These are phyloP conservation scores for Silene coronaria DNA, from an alignment of 179 eudicot species.

Conservation along the genomic window DNA sequence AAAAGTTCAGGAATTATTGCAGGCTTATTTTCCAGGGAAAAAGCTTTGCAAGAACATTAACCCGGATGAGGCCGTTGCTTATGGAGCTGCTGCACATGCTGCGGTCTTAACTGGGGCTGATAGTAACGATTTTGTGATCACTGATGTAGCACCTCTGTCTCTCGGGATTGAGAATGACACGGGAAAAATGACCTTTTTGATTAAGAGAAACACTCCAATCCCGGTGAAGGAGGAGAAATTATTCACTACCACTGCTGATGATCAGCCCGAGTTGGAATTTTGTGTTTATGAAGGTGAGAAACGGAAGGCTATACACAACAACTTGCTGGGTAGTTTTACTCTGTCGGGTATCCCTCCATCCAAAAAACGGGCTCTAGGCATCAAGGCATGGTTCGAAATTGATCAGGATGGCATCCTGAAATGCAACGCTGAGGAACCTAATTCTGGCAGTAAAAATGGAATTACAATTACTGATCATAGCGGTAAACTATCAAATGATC, in stretches of 20 bases:
- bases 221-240: constrained; percentile 2
- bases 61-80: constrained; percentile 10
- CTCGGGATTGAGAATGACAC: constrained; percentile 1
- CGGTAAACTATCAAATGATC: constrained; percentile 2
- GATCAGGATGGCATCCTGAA: constrained; percentile 9
- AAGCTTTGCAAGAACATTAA: not conserved
- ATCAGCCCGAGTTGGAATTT: not conserved
- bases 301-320: not conserved
- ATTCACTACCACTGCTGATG: not conserved
- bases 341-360: constrained; percentile 1
- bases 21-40: not conserved
- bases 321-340: not conserved
- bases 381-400: not conserved
- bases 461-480: constrained; percentile 10
- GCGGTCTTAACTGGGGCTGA: not conserved
- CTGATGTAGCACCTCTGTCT: not conserved
- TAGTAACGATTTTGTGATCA: not conserved
- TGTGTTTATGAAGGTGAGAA: constrained; percentile 8
- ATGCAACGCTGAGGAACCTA: not conserved
- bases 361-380: not conserved
- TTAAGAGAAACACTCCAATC: constrained; percentile 7
- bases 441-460: not conserved
- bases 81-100: constrained; percentile 2
- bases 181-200: constrained; percentile 4
- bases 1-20: constrained; percentile 1